Conservation (phyloP, 352 stramenopile species). For the Phytophthora podocarpi region DNA sequence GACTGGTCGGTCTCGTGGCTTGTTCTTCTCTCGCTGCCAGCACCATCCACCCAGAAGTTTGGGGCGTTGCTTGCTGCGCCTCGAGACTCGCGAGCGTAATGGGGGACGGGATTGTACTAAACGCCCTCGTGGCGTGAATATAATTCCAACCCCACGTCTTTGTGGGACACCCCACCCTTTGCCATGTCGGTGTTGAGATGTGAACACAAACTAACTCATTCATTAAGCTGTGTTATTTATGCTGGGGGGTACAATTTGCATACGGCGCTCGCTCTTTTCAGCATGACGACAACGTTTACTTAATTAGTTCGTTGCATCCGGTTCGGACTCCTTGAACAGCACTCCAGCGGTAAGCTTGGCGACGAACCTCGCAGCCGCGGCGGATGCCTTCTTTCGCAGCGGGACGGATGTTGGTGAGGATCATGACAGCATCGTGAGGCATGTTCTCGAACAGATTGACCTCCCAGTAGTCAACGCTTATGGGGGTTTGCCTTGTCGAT, state of each 20-base stretch:
- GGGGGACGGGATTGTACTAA: constrained; percentile 32
- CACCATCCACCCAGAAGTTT: constrained; percentile 6
- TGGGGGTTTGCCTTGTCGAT: too few species aligned
- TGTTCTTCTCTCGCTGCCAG: not conserved
- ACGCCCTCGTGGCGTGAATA: constrained; percentile 31
- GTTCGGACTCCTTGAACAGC: too few species aligned
- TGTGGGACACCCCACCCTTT: constrained; percentile 28
- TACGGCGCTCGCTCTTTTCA: too few species aligned
- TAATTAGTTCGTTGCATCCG: not conserved
- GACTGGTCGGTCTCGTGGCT: constrained; percentile 1
- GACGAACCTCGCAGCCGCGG: too few species aligned
- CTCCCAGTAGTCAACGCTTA: too few species aligned
- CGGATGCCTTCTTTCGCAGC: too few species aligned
- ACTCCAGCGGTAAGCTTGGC: too few species aligned
- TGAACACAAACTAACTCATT: not conserved
- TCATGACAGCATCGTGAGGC: too few species aligned
- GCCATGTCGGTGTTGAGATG: not conserved
- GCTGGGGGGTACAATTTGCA: not conserved
- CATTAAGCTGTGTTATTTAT: not conserved
- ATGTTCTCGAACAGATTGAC: too few species aligned
- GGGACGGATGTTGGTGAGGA: too few species aligned
- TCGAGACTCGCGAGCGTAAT: constrained; percentile 29
- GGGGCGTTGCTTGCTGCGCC: constrained; percentile 11
- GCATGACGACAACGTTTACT: not conserved
- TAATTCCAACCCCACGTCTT: constrained; percentile 40